Conservation (phyloP, 169 alveolate genomes). For the Miamiensis avidus region DNA sequence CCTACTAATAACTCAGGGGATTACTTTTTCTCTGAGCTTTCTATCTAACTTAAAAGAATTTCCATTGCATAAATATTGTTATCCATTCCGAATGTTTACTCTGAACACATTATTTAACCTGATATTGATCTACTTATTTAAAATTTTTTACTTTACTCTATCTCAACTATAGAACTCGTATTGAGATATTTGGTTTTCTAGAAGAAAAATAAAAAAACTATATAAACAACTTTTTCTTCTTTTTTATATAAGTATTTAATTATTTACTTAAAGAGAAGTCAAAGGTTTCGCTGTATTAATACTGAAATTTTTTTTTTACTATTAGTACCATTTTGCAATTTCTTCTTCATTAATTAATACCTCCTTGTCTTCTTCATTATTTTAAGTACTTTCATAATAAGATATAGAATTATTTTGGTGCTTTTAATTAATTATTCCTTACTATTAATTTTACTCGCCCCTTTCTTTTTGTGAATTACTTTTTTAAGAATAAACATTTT, state of each 20-base stretch:
- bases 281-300: background rate
- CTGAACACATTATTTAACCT: background rate
- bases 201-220: no score
- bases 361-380: background rate
- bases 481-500: no score
- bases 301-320: background rate
- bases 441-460: no score
- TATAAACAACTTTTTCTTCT: background rate
- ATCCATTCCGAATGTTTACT: background rate
- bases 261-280: no score
- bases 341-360: no score
- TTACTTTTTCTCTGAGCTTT: background rate
- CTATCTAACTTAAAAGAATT: background rate
- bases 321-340: no score
- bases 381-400: no score
- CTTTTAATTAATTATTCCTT: no score
- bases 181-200: background rate
- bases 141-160: background rate
- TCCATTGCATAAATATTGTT: background rate
- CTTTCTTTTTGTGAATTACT: no score
- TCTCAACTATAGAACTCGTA: background rate
- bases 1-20: background rate
- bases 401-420: no score
- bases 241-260: no score
- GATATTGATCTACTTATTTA: no score